Evolutionary conservation across 352 stramenopile genomes (phyloP).

Genomic region (Phytophthora cajani): DNA sequence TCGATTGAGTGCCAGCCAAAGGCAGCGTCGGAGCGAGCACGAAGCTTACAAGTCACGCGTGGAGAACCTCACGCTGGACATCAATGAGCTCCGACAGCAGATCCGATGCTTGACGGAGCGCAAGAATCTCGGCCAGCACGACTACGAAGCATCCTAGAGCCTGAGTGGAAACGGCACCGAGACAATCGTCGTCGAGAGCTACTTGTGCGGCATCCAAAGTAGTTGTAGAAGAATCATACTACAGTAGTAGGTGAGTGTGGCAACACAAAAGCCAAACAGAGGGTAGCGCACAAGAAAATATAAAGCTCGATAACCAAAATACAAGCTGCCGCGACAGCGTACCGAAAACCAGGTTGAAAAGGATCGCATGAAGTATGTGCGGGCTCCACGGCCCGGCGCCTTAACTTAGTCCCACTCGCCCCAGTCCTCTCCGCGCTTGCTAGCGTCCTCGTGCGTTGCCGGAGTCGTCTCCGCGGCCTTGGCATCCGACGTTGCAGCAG

Average conservation of each 20-base stretch:
- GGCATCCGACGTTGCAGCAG: conserved; percentile 6
- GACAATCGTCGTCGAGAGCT: no score
- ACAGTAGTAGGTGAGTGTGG: no score
- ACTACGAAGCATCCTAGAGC: no score
- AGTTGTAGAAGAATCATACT: no score
- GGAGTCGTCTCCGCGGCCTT: conserved; percentile 22
- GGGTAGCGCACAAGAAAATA: conserved; percentile 6
- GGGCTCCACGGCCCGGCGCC: background rate
- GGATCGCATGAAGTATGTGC: conserved; percentile 30
- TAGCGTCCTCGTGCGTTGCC: conserved; percentile 38
- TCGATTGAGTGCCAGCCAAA: no score
- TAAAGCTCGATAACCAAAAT: conserved; percentile 14
- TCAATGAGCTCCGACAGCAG: background rate
- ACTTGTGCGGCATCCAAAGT: no score
- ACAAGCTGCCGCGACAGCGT: conserved; percentile 4
- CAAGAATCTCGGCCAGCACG: no score
- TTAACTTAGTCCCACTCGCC: conserved; percentile 71
- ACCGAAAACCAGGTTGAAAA: conserved; percentile 19
- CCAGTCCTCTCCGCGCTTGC: conserved; percentile 67
- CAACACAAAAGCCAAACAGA: background rate
- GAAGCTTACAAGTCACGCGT: no score
- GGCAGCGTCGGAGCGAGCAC: no score
- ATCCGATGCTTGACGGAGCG: background rate
- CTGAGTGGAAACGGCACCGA: no score
- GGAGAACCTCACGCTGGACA: background rate